Base-by-base conservation (phyloP, 345 rosid genomes). In the Barbarea vulgaris region DNA sequence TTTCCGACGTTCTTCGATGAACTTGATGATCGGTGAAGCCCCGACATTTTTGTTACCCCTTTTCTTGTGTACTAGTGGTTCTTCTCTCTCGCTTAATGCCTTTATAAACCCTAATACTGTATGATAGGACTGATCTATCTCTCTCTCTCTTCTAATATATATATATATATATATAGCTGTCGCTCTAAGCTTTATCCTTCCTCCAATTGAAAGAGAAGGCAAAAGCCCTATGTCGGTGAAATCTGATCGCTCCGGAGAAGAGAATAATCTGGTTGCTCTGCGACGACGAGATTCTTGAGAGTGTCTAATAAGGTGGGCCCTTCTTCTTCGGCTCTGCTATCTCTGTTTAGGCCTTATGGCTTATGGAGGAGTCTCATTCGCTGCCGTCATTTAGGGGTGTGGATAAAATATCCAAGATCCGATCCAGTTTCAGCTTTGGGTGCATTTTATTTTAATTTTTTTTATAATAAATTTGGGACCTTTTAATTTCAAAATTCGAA, bases 1-100 rank as follows among this genome's bases (percentile, higher is more conserved):
- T 89, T 81, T 33, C 87, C 93, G 84, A 86, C 73, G 87, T 87
- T 87, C 89, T 92, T 95, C 36, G 82, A 71, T 53, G 87, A 81
- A 44, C 93, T 90, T 39, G 96, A 80, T 14, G 94, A 88, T 75
- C 96, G 87, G 76, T 83, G 86, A 50, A 88, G 79, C 62, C 82
- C 87, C 11, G 93, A 82, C 98, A 95, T 95, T 7, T 18, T 59
- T 58, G 8, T 5, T 4, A 0, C 10, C n/a, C 34, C 34, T 14
- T 30, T 21, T 10, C 13, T 50, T 51, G 30, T 53, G 30, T 31
- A 17, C 24, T 28, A 12, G 24, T 56, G 65, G 60, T 62, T 79
- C 81, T 57, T 67, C 70, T 34, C 17, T 22, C 7, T 47, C 5
- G 52, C 66, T 33, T 60, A 59, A 12, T 41, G 34, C 33, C 57